Percentiles rank a stretch among this genome's conserved stretches.
phyloP scores from a whole-genome alignment of 305 asterid genomes.

The Fraxinus angustifolia region DNA sequence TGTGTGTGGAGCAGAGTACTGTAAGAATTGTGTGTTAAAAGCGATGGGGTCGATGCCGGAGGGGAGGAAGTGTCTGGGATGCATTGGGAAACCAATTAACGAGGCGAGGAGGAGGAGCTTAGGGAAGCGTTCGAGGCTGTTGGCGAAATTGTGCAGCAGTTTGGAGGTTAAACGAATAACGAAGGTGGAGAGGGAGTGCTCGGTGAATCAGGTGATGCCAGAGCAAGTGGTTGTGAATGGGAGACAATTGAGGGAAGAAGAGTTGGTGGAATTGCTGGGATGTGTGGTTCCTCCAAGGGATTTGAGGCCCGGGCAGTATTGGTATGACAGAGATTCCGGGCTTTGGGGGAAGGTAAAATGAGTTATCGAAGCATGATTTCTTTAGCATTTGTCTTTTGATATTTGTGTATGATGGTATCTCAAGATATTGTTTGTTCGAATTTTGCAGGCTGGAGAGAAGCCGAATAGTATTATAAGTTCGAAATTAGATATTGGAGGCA shows the following conservation, averaged over 20 bases:
- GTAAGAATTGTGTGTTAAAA: conserved; percentile 51
- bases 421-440: neutral
- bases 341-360: conserved; percentile 66
- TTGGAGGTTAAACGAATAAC: conserved; percentile 37
- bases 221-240: conserved; percentile 57
- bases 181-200: conserved; percentile 51
- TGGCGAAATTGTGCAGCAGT: conserved; percentile 37
- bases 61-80: conserved; percentile 65
- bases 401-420: neutral
- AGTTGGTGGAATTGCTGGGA: conserved; percentile 46
- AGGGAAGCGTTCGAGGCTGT: conserved; percentile 41
- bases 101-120: conserved; percentile 43
- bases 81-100: conserved; percentile 47
- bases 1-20: conserved; percentile 58
- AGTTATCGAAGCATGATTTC: neutral
- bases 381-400: neutral
- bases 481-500: conserved; percentile 50
- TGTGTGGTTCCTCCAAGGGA: conserved; percentile 40
- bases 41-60: conserved; percentile 77
- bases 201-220: conserved; percentile 51
- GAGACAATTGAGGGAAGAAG: conserved; percentile 42
- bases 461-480: conserved; percentile 51
- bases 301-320: conserved; percentile 60
- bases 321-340: conserved; percentile 73
- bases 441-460: conserved; percentile 59